A percentile compares a stretch with the other conserved stretches of the same genome.
Conservation (phyloP, 2,329 filamentous ascomycete genomes). For the Colletotrichum cuscutae region DNA sequence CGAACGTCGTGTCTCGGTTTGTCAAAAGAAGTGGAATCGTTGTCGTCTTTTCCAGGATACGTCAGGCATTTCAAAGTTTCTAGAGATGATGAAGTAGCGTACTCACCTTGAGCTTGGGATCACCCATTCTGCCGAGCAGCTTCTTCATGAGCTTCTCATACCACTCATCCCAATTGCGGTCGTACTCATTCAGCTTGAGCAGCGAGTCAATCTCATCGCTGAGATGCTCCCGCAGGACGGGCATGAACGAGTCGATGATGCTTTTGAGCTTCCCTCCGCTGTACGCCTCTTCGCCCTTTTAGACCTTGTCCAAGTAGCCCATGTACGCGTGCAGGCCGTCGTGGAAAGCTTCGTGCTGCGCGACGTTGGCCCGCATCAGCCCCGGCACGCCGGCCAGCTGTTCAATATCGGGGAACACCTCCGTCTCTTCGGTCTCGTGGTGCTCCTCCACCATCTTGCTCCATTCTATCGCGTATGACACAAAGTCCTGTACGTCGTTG, state of each 20-base stretch:
- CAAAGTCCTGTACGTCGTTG: constrained; percentile 42
- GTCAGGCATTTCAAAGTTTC: background rate
- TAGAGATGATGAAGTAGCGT: background rate
- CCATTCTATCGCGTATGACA: constrained; percentile 41
- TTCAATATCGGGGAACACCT: constrained; percentile 47
- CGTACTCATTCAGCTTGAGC: constrained; percentile 44
- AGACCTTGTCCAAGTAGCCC: constrained; percentile 44
- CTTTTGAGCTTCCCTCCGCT: constrained; percentile 43
- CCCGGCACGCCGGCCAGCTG: constrained; percentile 39
- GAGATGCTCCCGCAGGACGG: constrained; percentile 47
- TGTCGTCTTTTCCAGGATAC: constrained; percentile 5
- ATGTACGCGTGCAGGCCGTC: constrained; percentile 45
- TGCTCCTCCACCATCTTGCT: constrained; percentile 41
- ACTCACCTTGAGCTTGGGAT: constrained; percentile 37
- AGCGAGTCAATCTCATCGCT: constrained; percentile 51
- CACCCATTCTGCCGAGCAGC: constrained; percentile 35
- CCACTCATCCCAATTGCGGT: constrained; percentile 47
- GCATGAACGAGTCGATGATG: constrained; percentile 50
- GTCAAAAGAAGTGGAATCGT: constrained; percentile 37
- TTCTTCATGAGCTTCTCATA: constrained; percentile 36
- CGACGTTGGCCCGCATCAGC: constrained; percentile 45
- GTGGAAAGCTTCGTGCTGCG: constrained; percentile 47
- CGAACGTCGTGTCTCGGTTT: constrained; percentile 41
- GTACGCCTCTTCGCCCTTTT: constrained; percentile 41
- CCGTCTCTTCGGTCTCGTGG: constrained; percentile 46